Evolutionary conservation across 2,329 filamentous ascomycete species (phyloP), one percentile per base, ranked within the genome.

Genomic region (Aspergillus sp.): DNA sequence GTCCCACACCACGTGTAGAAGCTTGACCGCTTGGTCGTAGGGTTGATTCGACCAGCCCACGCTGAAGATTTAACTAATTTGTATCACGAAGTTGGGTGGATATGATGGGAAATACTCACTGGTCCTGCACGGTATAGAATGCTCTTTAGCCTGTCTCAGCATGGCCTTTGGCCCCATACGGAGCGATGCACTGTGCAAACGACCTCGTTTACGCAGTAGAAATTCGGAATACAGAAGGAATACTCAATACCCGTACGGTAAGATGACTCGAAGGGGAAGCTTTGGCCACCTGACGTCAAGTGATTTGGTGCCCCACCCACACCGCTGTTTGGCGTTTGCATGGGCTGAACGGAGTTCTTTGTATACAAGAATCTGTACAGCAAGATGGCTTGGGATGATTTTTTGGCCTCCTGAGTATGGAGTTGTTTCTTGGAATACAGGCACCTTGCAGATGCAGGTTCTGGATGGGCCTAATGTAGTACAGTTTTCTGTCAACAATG

Each of bases 1-100:
- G 62, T 63, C 59, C 60, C 61, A 65, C 66, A 61, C 69, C 71
- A 73, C 71, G 70, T 73, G 67, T 65, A 60, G 62, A 67, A 66
- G 62, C 62, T 71, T 68, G 67, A 67, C 68, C 63, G 63, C 64
- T 68, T 59, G 45, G 57, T 53, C 56, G 26, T 54, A 22, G 46
- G 36, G 36, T 39, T 26, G 32, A 52, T 56, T 56, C 20, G 22
- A 56, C 36, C 26, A n/a, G 36, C 16, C 36, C 14, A 42, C 36
- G 14, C 5, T 42, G 36, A 42, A n/a, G 36, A 42, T 42, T n/a
- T 7, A n/a, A 42, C 36, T 42, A 42, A 42, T 42, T 42, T 42
- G 36, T 55, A 36, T 49, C 45, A n/a, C 29, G 32, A 29, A 26
- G 20, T 11, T 39, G 45, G 36, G n/a, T 42, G 32, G 32, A 20